phyloP scores from a whole-genome alignment of 768 basidiomycete species.

The Erythrobasidium yunnanense region DNA sequence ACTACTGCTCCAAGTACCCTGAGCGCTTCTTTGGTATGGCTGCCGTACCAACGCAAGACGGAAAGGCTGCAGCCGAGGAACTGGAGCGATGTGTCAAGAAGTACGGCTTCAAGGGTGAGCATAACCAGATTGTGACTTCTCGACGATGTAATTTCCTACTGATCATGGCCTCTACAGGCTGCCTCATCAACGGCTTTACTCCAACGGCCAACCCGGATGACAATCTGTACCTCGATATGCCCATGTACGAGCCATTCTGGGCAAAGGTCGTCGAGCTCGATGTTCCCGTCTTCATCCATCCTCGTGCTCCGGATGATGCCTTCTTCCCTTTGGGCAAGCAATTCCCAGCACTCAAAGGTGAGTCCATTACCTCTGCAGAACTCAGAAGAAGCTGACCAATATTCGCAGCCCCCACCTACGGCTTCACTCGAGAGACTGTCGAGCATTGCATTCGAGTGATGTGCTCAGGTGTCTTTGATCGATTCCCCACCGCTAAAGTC shows the following conservation, averaged over 20 bases:
- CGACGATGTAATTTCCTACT: too few species aligned
- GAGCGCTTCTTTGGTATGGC: background rate
- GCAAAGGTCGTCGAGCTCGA: background rate
- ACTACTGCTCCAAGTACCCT: background rate
- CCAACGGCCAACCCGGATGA: background rate
- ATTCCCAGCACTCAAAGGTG: background rate
- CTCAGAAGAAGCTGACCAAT: background rate
- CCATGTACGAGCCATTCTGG: background rate
- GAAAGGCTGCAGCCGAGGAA: background rate
- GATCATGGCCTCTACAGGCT: background rate
- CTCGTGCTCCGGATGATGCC: background rate
- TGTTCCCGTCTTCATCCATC: background rate
- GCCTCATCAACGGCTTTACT: background rate
- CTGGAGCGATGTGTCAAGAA: background rate
- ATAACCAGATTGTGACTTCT: background rate
- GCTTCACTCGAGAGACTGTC: background rate
- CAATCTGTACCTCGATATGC: background rate
- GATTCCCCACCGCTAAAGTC: background rate
- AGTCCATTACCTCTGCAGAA: background rate
- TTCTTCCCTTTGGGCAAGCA: background rate
- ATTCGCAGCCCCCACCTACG: background rate
- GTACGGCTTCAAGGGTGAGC: background rate
- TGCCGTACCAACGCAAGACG: background rate
- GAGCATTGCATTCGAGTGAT: background rate
- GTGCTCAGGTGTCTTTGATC: constrained; percentile 1